Conservation (phyloP, 1,139 yeast genomes). For the Pneumocystis canis region DNA sequence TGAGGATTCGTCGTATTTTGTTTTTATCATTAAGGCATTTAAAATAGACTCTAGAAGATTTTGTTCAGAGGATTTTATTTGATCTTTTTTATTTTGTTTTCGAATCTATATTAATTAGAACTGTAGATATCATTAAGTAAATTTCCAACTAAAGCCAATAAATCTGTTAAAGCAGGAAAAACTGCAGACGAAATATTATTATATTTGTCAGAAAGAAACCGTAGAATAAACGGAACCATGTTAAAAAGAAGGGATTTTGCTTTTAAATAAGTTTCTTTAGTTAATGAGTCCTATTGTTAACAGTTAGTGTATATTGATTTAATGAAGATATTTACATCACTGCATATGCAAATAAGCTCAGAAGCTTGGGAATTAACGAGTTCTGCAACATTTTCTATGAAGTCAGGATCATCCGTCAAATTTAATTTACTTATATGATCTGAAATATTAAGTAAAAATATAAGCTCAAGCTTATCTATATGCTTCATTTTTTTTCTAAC, state of each 20-base stretch:
- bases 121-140: conserved; percentile 17
- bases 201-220: conserved; percentile 62
- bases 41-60: conserved; percentile 48
- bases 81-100: conserved; percentile 17
- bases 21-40: conserved; percentile 55
- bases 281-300: conserved; percentile 16
- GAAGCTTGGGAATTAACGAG: conserved; percentile 59
- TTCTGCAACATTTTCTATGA: conserved; percentile 63
- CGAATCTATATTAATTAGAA: conserved; percentile 18
- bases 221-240: conserved; percentile 59
- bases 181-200: conserved; percentile 80
- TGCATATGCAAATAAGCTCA: conserved; percentile 56
- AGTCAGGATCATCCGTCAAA: conserved; percentile 42
- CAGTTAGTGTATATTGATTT: not conserved
- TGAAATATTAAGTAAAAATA: conserved; percentile 54
- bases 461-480: conserved; percentile 62
- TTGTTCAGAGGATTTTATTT: conserved; percentile 25
- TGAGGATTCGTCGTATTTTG: conserved; percentile 63
- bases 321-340: conserved; percentile 26
- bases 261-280: conserved; percentile 23
- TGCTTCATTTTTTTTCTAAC: conserved; percentile 87
- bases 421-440: conserved; percentile 31
- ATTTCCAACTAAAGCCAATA: conserved; percentile 50
- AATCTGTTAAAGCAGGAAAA: conserved; percentile 65
- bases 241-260: conserved; percentile 39